Evolutionary conservation across 257 asterid genomes (phyloP).

Genomic region (Primulina tabacum): DNA sequence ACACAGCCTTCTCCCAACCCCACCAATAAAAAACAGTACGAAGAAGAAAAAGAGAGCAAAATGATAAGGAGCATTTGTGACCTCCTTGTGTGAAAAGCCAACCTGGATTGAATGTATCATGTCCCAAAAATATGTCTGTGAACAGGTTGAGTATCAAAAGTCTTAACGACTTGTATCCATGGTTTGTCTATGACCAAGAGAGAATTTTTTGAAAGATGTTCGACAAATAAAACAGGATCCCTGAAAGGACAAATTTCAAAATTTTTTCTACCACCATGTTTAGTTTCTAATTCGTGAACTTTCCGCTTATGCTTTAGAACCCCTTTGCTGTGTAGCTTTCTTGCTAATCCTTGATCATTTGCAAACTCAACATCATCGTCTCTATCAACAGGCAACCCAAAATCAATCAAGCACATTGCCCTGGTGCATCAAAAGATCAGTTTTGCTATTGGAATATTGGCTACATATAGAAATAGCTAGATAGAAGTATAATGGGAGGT

Average conservation of each 20-base stretch:
- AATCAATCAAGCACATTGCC: conserved; percentile 86
- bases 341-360: conserved; percentile 37
- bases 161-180: conserved; percentile 67
- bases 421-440: conserved; percentile 37
- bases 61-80: conserved; percentile 28
- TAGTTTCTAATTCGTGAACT: conserved; percentile 45
- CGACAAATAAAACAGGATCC: conserved; percentile 86
- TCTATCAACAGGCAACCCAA: conserved; percentile 66
- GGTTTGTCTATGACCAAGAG: conserved; percentile 88
- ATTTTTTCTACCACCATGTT: conserved; percentile 50
- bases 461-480: conserved; percentile 3
- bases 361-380: conserved; percentile 44
- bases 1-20: conserved; percentile 27
- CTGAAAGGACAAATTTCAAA: conserved; percentile 60
- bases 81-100: conserved; percentile 32
- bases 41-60: conserved; percentile 30
- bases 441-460: neutral
- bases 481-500: neutral
- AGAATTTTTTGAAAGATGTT: conserved; percentile 79
- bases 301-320: conserved; percentile 57
- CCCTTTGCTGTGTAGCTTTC: conserved; percentile 49
- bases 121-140: conserved; percentile 92
- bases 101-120: conserved; percentile 27
- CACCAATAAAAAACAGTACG: conserved; percentile 13
- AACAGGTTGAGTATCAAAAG: conserved; percentile 78